Percentiles rank a stretch among this genome's conserved stretches.
phyloP scores from a whole-genome alignment of 2,329 filamentous ascomycete genomes.

The Fusarium sp. region DNA sequence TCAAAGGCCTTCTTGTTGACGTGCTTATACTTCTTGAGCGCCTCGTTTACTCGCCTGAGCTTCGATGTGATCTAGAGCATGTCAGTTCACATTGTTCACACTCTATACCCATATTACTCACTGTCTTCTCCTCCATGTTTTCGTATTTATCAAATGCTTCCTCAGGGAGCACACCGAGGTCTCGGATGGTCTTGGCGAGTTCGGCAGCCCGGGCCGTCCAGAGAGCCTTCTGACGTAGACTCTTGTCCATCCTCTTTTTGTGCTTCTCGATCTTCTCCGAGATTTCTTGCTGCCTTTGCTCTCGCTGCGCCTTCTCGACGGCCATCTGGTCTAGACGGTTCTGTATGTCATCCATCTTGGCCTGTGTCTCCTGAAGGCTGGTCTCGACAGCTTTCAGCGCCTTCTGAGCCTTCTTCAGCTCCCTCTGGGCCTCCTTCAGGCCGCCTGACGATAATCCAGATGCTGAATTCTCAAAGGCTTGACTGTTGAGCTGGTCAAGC shows the following conservation, averaged over 20 bases:
- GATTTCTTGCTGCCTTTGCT: constrained; percentile 80
- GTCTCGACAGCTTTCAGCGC: constrained; percentile 73
- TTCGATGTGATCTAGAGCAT: constrained; percentile 66
- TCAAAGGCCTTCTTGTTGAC: constrained; percentile 99
- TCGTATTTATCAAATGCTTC: constrained; percentile 94
- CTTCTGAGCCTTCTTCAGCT: constrained; percentile 82
- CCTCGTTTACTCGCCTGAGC: constrained; percentile 91
- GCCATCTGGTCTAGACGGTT: constrained; percentile 68
- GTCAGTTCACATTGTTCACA: constrained; percentile 15
- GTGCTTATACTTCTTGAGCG: constrained; percentile 94
- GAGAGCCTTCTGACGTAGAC: constrained; percentile 86
- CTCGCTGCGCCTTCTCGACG: constrained; percentile 68
- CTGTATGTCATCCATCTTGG: constrained; percentile 69
- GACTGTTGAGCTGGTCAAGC: constrained; percentile 85
- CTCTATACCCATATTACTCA: constrained; percentile 55
- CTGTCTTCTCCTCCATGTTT: constrained; percentile 81
- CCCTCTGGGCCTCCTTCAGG: constrained; percentile 82
- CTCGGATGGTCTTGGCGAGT: constrained; percentile 88
- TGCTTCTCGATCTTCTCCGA: constrained; percentile 83
- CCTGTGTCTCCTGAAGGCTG: constrained; percentile 80
- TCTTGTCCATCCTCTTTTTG: constrained; percentile 92
- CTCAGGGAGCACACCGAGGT: constrained; percentile 91
- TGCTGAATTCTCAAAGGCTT: constrained; percentile 75
- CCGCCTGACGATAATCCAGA: constrained; percentile 72
- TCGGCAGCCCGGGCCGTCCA: constrained; percentile 82